Evolutionary conservation across 1,284 basidiomycete genomes (phyloP), one percentile per base, ranked within the genome.

Genomic region (Blastosporella zonata): DNA sequence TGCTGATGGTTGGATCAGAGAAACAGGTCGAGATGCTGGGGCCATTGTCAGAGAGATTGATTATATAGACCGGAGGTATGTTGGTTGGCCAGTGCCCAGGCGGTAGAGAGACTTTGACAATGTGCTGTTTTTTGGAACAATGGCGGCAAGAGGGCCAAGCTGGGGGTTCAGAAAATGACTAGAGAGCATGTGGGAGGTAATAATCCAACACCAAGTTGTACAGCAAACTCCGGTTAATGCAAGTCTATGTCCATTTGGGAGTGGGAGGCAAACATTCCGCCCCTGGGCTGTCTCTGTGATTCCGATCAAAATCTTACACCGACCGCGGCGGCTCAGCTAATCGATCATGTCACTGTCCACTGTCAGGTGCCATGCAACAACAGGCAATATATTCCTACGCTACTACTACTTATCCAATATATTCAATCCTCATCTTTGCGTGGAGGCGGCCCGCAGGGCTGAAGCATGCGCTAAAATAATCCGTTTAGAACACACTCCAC

Each of bases 371-470:
- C 45, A 46, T 33, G 29, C 18, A 18, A 35, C 34, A 35, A 35
- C 34, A 35, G 10, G 22, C 23, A 23, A 41, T 43, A 43, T 22
- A 33, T 8, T 35, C 20, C 27, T 33, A 23, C 21, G 47, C 38
- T 38, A 49, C 41, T 27, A 28, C 38, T 37, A 31, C 13, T 46
- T 29, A 41, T 22, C 17, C 9, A 49, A 13, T 37, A 39, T 44
- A 37, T 49, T 62, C 58, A 77, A 57, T 93, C 89, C 52, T 97
- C 94, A 55, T 95, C 91, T 69, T 95, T 96, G 39, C 82, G 81
- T 2, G 95, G 96, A 18, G 96, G 95, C 34, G 93, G 93, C 0
- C 95, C 96, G 62, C 93, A 98, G n/a, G 96, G 96, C 66, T 98
- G 95, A 35, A 99, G 75, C 95, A 98, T 97, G 54, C 88, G 83